Base-by-base conservation (phyloP, 2,329 filamentous ascomycete genomes). In the Daldinia eschscholtzii region DNA sequence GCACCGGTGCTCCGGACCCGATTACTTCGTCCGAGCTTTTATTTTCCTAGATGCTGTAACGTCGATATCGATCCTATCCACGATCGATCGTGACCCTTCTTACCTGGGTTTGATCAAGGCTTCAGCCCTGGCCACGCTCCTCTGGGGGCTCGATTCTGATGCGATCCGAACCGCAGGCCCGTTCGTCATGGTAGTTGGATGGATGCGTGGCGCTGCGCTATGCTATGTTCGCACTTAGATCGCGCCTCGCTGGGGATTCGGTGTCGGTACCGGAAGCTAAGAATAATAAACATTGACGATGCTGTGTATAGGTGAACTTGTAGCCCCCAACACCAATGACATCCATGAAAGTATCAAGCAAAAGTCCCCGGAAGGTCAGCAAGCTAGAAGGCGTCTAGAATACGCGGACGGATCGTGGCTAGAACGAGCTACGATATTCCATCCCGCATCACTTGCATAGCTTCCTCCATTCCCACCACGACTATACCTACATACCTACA, bases 1-100 rank as follows among this genome's bases (percentile, higher is more conserved):
- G 65, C 41, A n/a, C 68, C 68, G 65, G 63, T 48, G 52, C 52
- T 65, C 66, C 68, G 68, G 68, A 48, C 62, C 68, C 68, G 68
- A 68, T 33, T 33, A 30, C 6, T 35, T 50, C n/a, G 44, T 42
- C 46, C 53, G 26, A 44, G n/a, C 23, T 58, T 53, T 46, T 63
- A 52, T 57, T 52, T 10, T 57, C 39, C 39, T 23, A 57, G 3
- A 39, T 30, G 39, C 56, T 69, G 60, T 64, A 64, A 67, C 64
- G 57, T 65, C 53, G 64, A 55, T 57, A 23, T 50, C 26, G 56
- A 65, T 65, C 62, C 57, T 60, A 60, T 56, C 57, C 62, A 30
- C 33, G 15, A 42, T 53, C 46, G 28, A 46, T 12, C 30, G 13
- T 20, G 28, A 5, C 37, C 37, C 20, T 42, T 18, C 26, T 4